Evolutionary conservation across 202 grass and related monocot species (phyloP).

Genomic region (Setaria italica): DNA sequence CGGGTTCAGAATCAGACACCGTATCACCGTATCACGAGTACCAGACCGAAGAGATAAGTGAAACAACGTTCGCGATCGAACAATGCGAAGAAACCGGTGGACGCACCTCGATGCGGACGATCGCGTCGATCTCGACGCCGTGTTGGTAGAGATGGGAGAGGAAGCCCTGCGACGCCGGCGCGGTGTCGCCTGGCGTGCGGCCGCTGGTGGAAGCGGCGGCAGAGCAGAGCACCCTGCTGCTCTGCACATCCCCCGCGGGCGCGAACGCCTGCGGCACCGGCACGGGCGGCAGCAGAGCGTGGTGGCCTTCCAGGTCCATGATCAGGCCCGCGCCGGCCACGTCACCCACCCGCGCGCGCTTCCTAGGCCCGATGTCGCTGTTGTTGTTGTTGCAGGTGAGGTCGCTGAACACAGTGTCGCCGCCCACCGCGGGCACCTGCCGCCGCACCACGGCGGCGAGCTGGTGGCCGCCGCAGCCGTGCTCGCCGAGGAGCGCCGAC

Average conservation of each 20-base stretch:
- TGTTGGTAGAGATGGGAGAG: slow-evolving; percentile 44
- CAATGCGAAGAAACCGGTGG: not conserved
- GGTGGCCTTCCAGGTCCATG: not conserved
- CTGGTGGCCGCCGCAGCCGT: not conserved
- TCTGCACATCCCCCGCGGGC: not conserved
- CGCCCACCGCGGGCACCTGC: slow-evolving; percentile 9
- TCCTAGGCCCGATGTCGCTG: slow-evolving; percentile 13
- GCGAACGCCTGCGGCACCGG: slow-evolving; percentile 31
- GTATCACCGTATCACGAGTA: too few relatives aligned
- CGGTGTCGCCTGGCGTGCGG: not conserved
- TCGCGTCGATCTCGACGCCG: slow-evolving; percentile 53
- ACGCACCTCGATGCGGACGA: slow-evolving; percentile 56
- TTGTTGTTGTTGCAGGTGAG: slow-evolving; percentile 5
- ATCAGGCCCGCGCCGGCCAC: not conserved
- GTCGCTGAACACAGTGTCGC: slow-evolving; percentile 50
- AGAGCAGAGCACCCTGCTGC: slow-evolving; percentile 31
- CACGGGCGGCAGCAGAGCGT: not conserved
- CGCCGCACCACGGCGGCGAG: slow-evolving; percentile 32
- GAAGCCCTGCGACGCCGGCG: slow-evolving; percentile 18
- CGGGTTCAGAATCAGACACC: not conserved
- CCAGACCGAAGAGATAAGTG: too few relatives aligned
- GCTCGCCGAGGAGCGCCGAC: slow-evolving; percentile 23
- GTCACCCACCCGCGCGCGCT: slow-evolving; percentile 2
- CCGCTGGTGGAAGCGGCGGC: slow-evolving; percentile 56
- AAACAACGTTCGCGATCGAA: not conserved